Evolutionary conservation across 2,329 filamentous ascomycete genomes (phyloP).

Genomic region (Alternaria dauci): DNA sequence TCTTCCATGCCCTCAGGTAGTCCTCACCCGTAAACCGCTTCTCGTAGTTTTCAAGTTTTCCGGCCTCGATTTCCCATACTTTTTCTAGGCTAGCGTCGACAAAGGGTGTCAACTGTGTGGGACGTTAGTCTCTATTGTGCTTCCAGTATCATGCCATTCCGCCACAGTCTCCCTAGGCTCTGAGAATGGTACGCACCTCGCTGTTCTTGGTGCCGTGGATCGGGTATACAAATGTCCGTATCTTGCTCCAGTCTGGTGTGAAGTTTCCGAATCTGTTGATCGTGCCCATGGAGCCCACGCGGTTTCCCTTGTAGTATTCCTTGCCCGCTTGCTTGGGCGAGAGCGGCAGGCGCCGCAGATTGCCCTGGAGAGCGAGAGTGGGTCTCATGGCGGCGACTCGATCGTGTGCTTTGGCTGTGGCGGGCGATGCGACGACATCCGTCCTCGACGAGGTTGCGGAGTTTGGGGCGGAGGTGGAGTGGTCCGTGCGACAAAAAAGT

Average conservation of each 20-base stretch:
- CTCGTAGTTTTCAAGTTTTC: conserved; percentile 27
- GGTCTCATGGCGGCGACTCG: conserved; percentile 66
- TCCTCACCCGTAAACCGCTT: conserved; percentile 43
- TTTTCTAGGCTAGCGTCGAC: conserved; percentile 69
- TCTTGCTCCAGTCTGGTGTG: conserved; percentile 82
- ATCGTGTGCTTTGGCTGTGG: not conserved
- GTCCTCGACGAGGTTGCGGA: conserved; percentile 24
- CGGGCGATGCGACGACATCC: conserved; percentile 7
- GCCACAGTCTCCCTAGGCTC: not conserved
- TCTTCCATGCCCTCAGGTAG: conserved; percentile 48
- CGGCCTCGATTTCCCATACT: conserved; percentile 21
- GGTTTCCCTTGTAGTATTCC: conserved; percentile 97
- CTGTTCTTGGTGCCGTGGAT: conserved; percentile 66
- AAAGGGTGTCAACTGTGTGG: conserved; percentile 76
- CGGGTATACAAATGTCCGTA: conserved; percentile 89
- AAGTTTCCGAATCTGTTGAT: conserved; percentile 88
- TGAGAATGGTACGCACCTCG: conserved; percentile 25
- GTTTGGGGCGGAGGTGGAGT: conserved; percentile 25
- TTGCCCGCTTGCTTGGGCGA: conserved; percentile 93
- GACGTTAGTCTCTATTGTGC: not conserved
- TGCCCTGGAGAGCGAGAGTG: conserved; percentile 71
- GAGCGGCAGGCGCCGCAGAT: conserved; percentile 77
- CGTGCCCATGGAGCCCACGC: conserved; percentile 84
- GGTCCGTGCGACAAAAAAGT: conserved; percentile 30
- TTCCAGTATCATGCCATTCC: conserved; percentile 6